Evolutionary conservation across 2,329 filamentous ascomycete species (phyloP).

Genomic region (Colletotrichum sp.): DNA sequence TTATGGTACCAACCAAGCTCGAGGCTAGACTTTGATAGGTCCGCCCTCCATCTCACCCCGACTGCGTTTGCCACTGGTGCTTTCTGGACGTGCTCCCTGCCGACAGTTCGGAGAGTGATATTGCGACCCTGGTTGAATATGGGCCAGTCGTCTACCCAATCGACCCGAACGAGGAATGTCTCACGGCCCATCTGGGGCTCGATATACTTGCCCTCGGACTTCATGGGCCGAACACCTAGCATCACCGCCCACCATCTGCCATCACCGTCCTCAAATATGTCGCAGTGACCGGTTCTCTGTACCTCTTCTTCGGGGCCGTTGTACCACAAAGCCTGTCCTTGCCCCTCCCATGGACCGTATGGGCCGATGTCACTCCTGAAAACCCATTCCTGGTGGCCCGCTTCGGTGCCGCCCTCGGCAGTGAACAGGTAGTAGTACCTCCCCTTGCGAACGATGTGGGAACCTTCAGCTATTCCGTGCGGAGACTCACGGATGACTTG

Average conservation of each 20-base stretch:
- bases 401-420: slow-evolving; percentile 47
- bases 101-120: slow-evolving; percentile 41
- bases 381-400: slow-evolving; percentile 58
- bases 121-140: slow-evolving; percentile 52
- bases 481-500: slow-evolving; percentile 39
- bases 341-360: slow-evolving; percentile 55
- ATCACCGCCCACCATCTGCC: slow-evolving; percentile 55
- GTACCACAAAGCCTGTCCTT: slow-evolving; percentile 47
- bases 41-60: slow-evolving; percentile 29
- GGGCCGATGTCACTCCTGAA: slow-evolving; percentile 46
- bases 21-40: slow-evolving; percentile 35
- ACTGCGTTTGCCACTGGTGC: slow-evolving; percentile 34
- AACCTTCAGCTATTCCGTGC: slow-evolving; percentile 47
- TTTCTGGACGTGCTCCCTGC: slow-evolving; percentile 27
- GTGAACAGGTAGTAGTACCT: slow-evolving; percentile 44
- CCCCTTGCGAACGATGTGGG: slow-evolving; percentile 39
- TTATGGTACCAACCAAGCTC: slow-evolving; percentile 44
- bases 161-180: slow-evolving; percentile 53
- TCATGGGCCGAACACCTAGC: slow-evolving; percentile 46
- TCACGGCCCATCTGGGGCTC: slow-evolving; percentile 51
- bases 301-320: slow-evolving; percentile 53
- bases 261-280: slow-evolving; percentile 47
- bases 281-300: slow-evolving; percentile 54
- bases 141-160: slow-evolving; percentile 58
- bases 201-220: slow-evolving; percentile 30